Base-by-base conservation (phyloP, 148 eudicot genomes). In the Arbutus unedo region DNA sequence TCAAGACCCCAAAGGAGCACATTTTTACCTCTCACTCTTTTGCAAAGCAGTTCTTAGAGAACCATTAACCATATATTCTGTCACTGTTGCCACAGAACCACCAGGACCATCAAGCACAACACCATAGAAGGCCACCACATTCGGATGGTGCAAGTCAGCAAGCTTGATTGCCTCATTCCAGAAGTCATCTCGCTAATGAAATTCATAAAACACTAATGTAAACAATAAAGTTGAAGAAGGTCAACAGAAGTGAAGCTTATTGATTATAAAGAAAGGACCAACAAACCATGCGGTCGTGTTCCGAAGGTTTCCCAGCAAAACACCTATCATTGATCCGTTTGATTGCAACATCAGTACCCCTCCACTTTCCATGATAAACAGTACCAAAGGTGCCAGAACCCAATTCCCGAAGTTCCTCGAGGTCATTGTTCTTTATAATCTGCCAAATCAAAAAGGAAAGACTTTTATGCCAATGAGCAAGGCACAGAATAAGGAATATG, bases 301-400 rank as follows among this genome's bases (percentile, higher is more conserved):
- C 98, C n/a, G 98, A 91, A 85, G 93, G 84, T 80, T 94, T 96
- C 79, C 97, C 98, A 73, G 92, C 87, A 90, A 96, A 96, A 81
- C 95, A 94, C 59, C 98, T 87, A 66, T 96, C 97, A 85, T 94
- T 96, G 79, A 96, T 93, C 67, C 98, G 88, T 86, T 96, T 96
- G 62, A 96, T 96, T 41, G 98, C 98, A 83, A 96, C 98, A 90
- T 96, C 98, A 41, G 98, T 91, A 4, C 98, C 98, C 86, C 97
- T 96, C 98, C 98, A 96, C 84, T 94, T 94, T 23, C 98, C 98
- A 83, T 94, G 97, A 87, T 96, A 96, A 81, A 96, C 98, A 51
- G 98, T 96, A 79, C 98, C 98, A 87, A 91, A 96, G 59, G 98
- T 94, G 71, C 98, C 98, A 75, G 98, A 96, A 85, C 98, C 98